Base-by-base conservation (phyloP, 1,284 basidiomycete species). In the Sporisorium iseilematis-ciliati region DNA sequence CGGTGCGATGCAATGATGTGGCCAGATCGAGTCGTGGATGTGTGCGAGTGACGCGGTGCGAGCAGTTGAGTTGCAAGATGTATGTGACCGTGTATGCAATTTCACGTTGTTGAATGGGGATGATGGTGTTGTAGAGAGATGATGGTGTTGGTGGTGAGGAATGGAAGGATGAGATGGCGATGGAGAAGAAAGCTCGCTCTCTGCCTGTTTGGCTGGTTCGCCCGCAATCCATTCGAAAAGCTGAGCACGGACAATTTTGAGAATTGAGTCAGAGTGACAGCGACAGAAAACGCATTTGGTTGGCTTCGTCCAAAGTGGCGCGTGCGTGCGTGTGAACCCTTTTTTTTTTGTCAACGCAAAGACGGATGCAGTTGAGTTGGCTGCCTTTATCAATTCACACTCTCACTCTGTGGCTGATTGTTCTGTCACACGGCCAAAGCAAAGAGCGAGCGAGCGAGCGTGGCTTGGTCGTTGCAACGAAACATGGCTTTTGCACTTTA, bases 291-390 rank as follows among this genome's bases (percentile, higher is more conserved):
- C 48, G 48, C 46, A 48, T 48, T 31, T 48, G 26, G 46, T n/a
- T n/a, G n/a, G n/a, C n/a, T n/a, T n/a, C n/a, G 16, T n/a, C 16
- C 14, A 42, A 33, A 46, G 26, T 49, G 48, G 48, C 48, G 48
- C 48, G 48, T 49, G 48, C 48, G 48, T 49, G 48, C 48, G 48
- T 49, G 48, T 49, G 48, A 49, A 49, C 48, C 48, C 48, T 48
- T 48, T 48, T 18, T n/a, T 49, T 48, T 48, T 46, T 2, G 43
- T 5, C 14, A 26, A 25, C 23, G 12, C 23, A 46, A 14, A 23
- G n/a, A 26, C n/a, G 23, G 20, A 26, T 14, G 40, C 40, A 41
- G 40, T n/a, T 14, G 7, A 1, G 4, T 33, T 38, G 14, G 35
- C 14, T 38, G 29, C 35, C n/a, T n/a, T n/a, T n/a, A n/a, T n/a